Conservation (phyloP, 2,329 filamentous ascomycete species). For the Didymella sp. region DNA sequence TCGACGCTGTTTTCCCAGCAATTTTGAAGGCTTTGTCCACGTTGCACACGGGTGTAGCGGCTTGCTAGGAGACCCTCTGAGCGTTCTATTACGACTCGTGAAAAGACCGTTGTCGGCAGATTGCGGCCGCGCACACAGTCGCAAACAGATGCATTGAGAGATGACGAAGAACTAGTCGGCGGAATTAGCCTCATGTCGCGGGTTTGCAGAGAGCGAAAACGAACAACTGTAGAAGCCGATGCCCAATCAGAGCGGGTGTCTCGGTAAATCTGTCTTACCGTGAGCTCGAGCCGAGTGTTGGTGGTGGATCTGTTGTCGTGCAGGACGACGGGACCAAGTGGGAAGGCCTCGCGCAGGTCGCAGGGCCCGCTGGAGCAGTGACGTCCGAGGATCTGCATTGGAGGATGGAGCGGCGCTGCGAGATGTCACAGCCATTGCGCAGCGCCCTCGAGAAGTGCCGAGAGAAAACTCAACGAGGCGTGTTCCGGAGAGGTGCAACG, state of each 20-base stretch:
- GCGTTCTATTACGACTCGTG: constrained; percentile 11
- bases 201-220: constrained; percentile 6
- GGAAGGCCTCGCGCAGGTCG: constrained; percentile 6
- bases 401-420: constrained; percentile 6
- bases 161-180: constrained; percentile 7
- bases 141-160: constrained; percentile 11
- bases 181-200: constrained; percentile 7
- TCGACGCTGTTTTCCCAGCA: neutral
- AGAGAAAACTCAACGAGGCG: neutral
- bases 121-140: constrained; percentile 13
- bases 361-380: constrained; percentile 3
- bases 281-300: constrained; percentile 15
- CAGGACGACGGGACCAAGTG: constrained; percentile 16
- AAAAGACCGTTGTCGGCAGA: constrained; percentile 9
- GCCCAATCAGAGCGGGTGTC: constrained; percentile 5
- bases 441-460: neutral
- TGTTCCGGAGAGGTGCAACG: neutral
- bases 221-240: neutral
- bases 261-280: constrained; percentile 10
- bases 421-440: neutral
- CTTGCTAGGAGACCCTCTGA: neutral
- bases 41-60: constrained; percentile 3
- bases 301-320: constrained; percentile 16
- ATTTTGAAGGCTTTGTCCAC: neutral
- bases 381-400: constrained; percentile 18